Conservation (phyloP, 129 eudicot genomes). For the Solidago caesia region DNA sequence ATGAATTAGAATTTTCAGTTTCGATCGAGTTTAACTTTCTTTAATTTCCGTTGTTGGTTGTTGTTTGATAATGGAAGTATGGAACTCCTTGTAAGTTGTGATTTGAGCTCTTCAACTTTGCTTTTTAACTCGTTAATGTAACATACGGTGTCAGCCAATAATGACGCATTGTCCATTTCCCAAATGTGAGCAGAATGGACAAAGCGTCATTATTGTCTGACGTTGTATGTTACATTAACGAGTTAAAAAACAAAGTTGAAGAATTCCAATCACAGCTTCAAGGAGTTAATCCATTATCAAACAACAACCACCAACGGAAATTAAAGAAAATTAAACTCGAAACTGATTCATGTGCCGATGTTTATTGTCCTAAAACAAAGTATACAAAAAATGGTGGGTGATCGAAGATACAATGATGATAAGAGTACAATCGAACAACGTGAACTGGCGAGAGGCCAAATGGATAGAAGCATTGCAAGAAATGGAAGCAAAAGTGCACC, state of each 20-base stretch:
- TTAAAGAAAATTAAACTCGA: too few species aligned
- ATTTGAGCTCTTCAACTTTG: not conserved
- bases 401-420: not conserved
- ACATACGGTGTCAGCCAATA: not conserved
- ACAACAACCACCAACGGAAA: not conserved
- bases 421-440: not conserved
- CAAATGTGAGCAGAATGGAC: not conserved
- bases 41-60: not conserved
- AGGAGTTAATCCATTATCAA: not conserved
- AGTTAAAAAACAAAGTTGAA: not conserved
- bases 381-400: not conserved
- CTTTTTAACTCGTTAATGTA: not conserved
- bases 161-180: not conserved
- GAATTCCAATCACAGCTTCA: not conserved
- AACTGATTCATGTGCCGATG: not conserved
- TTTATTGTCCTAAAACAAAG: not conserved
- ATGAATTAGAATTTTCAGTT: not conserved
- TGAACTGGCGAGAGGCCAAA: not conserved
- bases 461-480: not conserved
- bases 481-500: not conserved
- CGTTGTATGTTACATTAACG: not conserved
- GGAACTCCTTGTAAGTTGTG: not conserved
- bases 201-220: not conserved
- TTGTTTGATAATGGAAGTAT: not conserved
- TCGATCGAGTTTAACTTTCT: not conserved